Evolutionary conservation across 176 grass and related monocot species (phyloP).

Genomic region (Paspalum vaginatum): DNA sequence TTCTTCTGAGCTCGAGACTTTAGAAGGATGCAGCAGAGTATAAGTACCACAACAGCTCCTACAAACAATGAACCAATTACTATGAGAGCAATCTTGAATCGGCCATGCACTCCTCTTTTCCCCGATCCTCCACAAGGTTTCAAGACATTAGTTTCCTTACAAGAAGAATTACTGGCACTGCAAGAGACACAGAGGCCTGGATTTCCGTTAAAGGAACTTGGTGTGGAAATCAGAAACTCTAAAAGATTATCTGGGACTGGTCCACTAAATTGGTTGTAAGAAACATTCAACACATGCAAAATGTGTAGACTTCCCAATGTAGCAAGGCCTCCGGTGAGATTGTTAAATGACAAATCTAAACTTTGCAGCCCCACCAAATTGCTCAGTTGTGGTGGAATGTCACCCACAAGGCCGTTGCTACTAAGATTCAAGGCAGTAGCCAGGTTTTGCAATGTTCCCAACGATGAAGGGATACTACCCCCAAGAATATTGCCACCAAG

Average conservation of each 20-base stretch:
- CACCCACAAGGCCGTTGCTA: constrained; percentile 58
- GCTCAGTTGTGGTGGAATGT: constrained; percentile 48
- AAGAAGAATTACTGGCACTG: constrained; percentile 36
- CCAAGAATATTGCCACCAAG: constrained; percentile 72
- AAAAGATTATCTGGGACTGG: constrained; percentile 56
- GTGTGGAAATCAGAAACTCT: constrained; percentile 51
- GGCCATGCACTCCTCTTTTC: constrained; percentile 32
- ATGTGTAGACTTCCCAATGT: constrained; percentile 49
- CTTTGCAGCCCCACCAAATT: constrained; percentile 54
- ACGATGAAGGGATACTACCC: constrained; percentile 63
- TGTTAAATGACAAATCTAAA: constrained; percentile 83
- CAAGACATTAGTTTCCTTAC: constrained; percentile 37
- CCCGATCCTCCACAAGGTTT: constrained; percentile 41
- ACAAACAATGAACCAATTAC: constrained; percentile 48
- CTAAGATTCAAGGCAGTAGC: constrained; percentile 65
- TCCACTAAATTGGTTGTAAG: constrained; percentile 68
- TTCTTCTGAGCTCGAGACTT: constrained; percentile 23
- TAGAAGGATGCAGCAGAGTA: constrained; percentile 39
- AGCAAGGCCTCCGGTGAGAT: constrained; percentile 54
- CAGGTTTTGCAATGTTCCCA: constrained; percentile 57
- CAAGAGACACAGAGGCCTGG: constrained; percentile 65
- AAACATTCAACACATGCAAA: constrained; percentile 63
- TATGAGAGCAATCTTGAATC: constrained; percentile 48
- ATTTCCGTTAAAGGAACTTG: constrained; percentile 75
- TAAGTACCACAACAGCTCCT: constrained; percentile 41